Base-by-base conservation (phyloP, 1,284 basidiomycete genomes). In the Leccinum pachyderme region DNA sequence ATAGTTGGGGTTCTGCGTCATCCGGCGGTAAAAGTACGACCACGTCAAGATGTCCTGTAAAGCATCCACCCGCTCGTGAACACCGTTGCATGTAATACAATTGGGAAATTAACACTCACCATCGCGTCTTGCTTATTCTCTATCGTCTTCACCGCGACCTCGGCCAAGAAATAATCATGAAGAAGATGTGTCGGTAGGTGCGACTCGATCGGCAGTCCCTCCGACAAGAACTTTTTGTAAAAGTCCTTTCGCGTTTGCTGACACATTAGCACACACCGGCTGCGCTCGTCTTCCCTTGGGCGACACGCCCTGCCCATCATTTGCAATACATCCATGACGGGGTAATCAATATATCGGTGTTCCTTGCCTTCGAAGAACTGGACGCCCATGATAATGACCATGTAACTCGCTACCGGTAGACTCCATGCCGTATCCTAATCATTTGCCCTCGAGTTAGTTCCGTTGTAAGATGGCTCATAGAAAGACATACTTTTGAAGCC, bases 361-460 rank as follows among this genome's bases (percentile, higher is more conserved):
- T 98, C 95, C 72, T 92, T 91, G 66, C 94, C 95, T 69, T 99
- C 95, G 66, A 93, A 99, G 56, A 77, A 91, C 71, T 99, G 97
- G 1, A 98, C 93, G 29, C 95, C 95, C 94, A 99, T 98, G 67
- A 99, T 91, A 67, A 99, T 88, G 49, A 98, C 95, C 90, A 99
- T 94, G 74, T 98, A 97, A 56, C 92, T 89, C 0, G 91, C 86
- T 31, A 98, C 84, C 0, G 97, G 95, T 22, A 98, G 79, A 68
- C 86, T 94, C 97, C 97, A 99, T 0, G 94, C 93, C 0, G 91
- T 93, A 66, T 98, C 96, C 88, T 93, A 41, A n/a, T 5, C 6
- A 4, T 41, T 22, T 9, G 11, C 6, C 22, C 37, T 32, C 3
- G 6, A 41, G 9, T 12, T 7, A 41, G 39, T 41, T 2, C 18